phyloP scores from a whole-genome alignment of 2,329 filamentous ascomycete genomes.

The Cadophora gregata region DNA sequence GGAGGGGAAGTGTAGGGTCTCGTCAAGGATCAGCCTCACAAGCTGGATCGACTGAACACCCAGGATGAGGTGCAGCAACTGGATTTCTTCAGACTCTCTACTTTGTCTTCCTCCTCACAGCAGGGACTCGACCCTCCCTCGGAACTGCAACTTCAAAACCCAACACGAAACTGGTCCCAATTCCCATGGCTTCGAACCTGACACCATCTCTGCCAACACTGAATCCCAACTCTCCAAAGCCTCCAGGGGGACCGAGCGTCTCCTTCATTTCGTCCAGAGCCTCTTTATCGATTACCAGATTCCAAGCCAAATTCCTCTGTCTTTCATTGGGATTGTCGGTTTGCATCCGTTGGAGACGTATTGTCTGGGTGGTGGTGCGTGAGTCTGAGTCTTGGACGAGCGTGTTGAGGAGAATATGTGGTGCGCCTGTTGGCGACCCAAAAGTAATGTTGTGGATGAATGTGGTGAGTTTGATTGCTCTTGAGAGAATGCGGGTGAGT shows the following conservation, averaged over 20 bases:
- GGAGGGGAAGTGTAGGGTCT: neutral
- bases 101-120: conserved; percentile 13
- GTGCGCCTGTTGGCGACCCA: neutral
- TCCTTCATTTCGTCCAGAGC: conserved; percentile 34
- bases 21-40: neutral
- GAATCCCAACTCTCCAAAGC: conserved; percentile 33
- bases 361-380: conserved; percentile 1
- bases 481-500: neutral
- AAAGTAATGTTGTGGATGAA: conserved; percentile 12
- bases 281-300: conserved; percentile 23
- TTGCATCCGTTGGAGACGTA: conserved; percentile 13
- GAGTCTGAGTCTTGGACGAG: neutral
- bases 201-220: conserved; percentile 25
- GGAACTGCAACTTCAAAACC: neutral
- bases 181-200: conserved; percentile 28
- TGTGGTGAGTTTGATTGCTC: neutral
- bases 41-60: neutral
- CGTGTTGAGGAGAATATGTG: neutral
- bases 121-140: neutral
- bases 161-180: conserved; percentile 28
- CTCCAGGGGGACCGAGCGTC: conserved; percentile 30
- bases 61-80: neutral
- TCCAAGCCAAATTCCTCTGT: conserved; percentile 26
- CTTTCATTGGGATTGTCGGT: conserved; percentile 14
- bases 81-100: neutral